Base-by-base conservation (phyloP, 2,329 filamentous ascomycete species). In the Metarhizium anisopliae region DNA sequence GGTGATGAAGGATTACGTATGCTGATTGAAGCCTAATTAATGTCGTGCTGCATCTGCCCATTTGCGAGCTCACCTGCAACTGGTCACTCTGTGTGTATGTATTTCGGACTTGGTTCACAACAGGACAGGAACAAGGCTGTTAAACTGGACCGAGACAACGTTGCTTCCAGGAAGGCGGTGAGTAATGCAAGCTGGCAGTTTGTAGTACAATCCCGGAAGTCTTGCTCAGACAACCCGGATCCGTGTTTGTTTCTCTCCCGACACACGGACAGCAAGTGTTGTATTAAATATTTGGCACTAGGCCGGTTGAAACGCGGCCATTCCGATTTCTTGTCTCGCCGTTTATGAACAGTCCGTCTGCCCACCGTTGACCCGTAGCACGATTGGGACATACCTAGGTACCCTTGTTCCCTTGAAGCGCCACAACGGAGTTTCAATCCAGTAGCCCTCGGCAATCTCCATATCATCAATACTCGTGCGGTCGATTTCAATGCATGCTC, bases 401-500 rank as follows among this genome's bases (percentile, higher is more conserved):
- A 13, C 20, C 43, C 45, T 50, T 50, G 45, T 50, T 30, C 32
- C 32, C 43, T 40, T 42, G 11, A 25, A n/a, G 47, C 30, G 52
- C 52, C 52, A 54, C 52, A 50, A 42, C 45, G 52, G 52, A 50
- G 29, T 32, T n/a, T 40, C 18, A 54, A n/a, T n/a, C 32, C 32
- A 49, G 32, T 20, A 40, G 52, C 25, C n/a, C 6, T 53, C 40
- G 51, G 51, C 51, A 53, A 53, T 47, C 25, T 53, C 51, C 51
- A 53, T 16, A 20, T 29, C 49, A 18, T 51, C 11, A 49, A 49
- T 14, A 29, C 25, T 29, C 18, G 45, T 29, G 13, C 45, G 30
- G 45, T 25, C 20, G 30, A 16, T 49, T 43, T 47, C 30, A 25
- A 54, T 54, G 55, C 55, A 58, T 58, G 56, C 53, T 53, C 50